Percentiles rank a stretch among this genome's conserved stretches.
Conservation (phyloP, 352 stramenopile genomes). For the Pythium aphanidermatum region DNA sequence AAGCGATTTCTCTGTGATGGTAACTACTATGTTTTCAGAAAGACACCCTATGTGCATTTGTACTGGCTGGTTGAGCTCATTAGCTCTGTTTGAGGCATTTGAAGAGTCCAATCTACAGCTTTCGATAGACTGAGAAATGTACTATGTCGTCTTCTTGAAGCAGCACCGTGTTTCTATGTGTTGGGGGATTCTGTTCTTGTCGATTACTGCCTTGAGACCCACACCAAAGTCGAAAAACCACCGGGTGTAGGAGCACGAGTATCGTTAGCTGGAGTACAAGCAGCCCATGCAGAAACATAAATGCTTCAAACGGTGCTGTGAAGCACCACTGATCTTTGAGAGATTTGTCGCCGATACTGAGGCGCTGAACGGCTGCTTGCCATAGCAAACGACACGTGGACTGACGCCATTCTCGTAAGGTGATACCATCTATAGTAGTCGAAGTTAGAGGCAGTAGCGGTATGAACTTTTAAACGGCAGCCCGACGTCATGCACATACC, state of each 20-base stretch:
- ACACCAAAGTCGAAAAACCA: conserved; percentile 14
- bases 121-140: not conserved
- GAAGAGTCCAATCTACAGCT: not conserved
- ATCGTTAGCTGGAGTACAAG: not conserved
- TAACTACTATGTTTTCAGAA: no score
- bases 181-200: not conserved
- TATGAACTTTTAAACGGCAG: not conserved
- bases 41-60: no score
- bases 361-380: not conserved
- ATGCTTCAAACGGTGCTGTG: conserved; percentile 4
- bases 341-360: not conserved
- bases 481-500: conserved; percentile 7
- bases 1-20: no score
- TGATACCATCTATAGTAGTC: not conserved
- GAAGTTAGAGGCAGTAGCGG: not conserved
- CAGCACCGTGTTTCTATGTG: not conserved
- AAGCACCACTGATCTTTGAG: not conserved
- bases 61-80: no score
- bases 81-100: no score
- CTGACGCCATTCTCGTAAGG: not conserved
- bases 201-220: not conserved
- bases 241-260: conserved; percentile 8
- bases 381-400: not conserved
- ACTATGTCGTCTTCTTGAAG: not conserved
- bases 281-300: conserved; percentile 8